Evolutionary conservation across 805 yeast genomes (phyloP).

Genomic region (Candida jianshihensis): DNA sequence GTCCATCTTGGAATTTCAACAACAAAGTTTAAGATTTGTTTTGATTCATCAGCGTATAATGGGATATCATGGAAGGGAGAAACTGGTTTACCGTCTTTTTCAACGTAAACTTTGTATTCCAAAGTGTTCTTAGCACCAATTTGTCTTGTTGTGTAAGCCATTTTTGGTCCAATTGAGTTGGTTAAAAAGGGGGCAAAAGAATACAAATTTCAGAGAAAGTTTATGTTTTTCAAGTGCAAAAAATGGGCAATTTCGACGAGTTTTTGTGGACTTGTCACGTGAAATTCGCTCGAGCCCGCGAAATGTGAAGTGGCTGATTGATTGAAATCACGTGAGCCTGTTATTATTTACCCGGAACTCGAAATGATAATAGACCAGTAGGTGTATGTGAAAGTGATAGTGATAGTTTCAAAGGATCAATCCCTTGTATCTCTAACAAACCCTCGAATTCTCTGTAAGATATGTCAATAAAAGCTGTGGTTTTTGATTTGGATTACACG

Average conservation of each 20-base stretch:
- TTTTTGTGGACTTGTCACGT: too few relatives aligned
- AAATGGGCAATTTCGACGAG: background rate
- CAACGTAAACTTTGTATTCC: slow-evolving; percentile 87
- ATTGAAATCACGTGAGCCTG: too few relatives aligned
- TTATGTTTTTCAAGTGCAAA: background rate
- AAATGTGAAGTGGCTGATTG: too few relatives aligned
- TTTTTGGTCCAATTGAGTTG: too few relatives aligned
- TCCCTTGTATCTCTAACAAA: background rate
- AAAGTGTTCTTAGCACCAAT: slow-evolving; percentile 88
- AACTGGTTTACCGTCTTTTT: slow-evolving; percentile 88
- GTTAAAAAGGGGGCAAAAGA: background rate
- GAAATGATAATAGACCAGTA: too few relatives aligned
- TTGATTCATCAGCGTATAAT: slow-evolving; percentile 35
- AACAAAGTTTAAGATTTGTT: slow-evolving; percentile 51
- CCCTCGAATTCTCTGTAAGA: background rate
- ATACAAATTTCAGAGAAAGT: background rate
- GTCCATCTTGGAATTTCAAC: slow-evolving; percentile 79
- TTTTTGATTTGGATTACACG: slow-evolving; percentile 71
- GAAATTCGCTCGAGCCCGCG: too few relatives aligned
- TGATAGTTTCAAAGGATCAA: too few relatives aligned
- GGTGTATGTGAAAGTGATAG: too few relatives aligned
- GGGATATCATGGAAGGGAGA: slow-evolving; percentile 86
- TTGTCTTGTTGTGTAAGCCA: slow-evolving; percentile 1
- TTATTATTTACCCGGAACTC: too few relatives aligned
- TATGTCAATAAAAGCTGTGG: slow-evolving; percentile 37